These are phyloP conservation scores for Phytopythium mirpurense DNA, from an alignment of 352 stramenopile genomes.

Conservation along the genomic window DNA sequence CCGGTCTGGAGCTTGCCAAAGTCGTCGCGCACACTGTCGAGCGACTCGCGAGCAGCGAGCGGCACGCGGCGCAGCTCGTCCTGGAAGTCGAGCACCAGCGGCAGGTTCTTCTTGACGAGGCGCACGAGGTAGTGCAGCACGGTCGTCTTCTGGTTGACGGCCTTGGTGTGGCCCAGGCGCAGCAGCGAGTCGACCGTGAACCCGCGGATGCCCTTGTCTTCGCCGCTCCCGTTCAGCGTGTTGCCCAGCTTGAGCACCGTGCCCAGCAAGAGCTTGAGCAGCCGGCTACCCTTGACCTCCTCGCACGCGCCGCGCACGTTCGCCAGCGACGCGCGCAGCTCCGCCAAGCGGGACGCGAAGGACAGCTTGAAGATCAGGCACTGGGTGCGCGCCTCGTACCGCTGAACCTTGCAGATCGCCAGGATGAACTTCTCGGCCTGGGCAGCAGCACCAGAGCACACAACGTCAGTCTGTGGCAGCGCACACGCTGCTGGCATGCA, in stretches of 20 bases:
- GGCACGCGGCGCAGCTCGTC: slow-evolving; percentile 84
- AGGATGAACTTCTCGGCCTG: slow-evolving; percentile 86
- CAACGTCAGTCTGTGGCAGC: neutral
- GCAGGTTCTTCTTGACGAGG: slow-evolving; percentile 94
- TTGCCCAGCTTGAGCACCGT: slow-evolving; percentile 97
- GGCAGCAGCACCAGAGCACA: neutral
- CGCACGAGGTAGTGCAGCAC: slow-evolving; percentile 98
- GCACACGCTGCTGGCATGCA: neutral
- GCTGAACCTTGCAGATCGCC: slow-evolving; percentile 79
- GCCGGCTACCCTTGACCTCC: slow-evolving; percentile 90
- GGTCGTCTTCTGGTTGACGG: slow-evolving; percentile 95
- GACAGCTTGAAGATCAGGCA: slow-evolving; percentile 81
- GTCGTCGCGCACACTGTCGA: slow-evolving; percentile 62
- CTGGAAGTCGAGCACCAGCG: slow-evolving; percentile 89
- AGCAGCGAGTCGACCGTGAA: slow-evolving; percentile 96
- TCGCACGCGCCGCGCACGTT: slow-evolving; percentile 90
- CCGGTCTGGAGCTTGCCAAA: slow-evolving; percentile 55
- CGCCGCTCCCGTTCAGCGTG: slow-evolving; percentile 91
- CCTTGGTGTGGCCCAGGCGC: slow-evolving; percentile 93
- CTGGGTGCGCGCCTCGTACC: slow-evolving; percentile 60
- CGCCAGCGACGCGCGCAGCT: slow-evolving; percentile 74
- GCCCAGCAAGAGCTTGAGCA: slow-evolving; percentile 93
- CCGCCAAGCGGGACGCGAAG: slow-evolving; percentile 65
- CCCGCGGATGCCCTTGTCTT: slow-evolving; percentile 86
- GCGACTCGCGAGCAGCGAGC: slow-evolving; percentile 77